Evolutionary conservation across 306 rosid genomes (phyloP).

Genomic region (Sicyos baderoa): DNA sequence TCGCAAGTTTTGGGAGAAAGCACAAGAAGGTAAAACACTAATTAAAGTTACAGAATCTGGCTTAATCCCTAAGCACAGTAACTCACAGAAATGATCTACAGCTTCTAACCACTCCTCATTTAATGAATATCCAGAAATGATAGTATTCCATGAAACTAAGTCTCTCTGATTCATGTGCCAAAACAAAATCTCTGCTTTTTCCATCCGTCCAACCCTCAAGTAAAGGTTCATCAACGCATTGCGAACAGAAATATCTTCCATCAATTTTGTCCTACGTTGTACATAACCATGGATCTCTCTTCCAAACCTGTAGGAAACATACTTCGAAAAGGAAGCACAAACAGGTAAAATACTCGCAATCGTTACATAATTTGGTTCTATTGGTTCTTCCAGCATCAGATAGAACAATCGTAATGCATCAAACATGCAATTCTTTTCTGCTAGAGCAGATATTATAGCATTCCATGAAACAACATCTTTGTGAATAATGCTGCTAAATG

Average conservation of each 20-base stretch:
- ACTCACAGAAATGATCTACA: slow-evolving; percentile 40
- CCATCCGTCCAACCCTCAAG: slow-evolving; percentile 45
- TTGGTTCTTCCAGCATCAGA: slow-evolving; percentile 51
- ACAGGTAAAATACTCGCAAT: slow-evolving; percentile 61
- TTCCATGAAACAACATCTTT: slow-evolving; percentile 89
- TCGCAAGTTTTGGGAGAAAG: slow-evolving; percentile 32
- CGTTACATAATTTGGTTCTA: slow-evolving; percentile 57
- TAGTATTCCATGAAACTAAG: slow-evolving; percentile 85
- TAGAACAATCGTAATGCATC: slow-evolving; percentile 48
- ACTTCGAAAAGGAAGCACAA: slow-evolving; percentile 43
- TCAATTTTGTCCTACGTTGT: slow-evolving; percentile 42
- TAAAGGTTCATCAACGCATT: slow-evolving; percentile 82
- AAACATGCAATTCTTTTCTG: slow-evolving; percentile 43
- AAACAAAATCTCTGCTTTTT: slow-evolving; percentile 56
- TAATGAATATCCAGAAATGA: slow-evolving; percentile 61
- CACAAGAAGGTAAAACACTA: slow-evolving; percentile 71
- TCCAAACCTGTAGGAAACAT: slow-evolving; percentile 40
- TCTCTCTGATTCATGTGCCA: slow-evolving; percentile 55
- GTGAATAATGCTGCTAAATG: slow-evolving; percentile 41
- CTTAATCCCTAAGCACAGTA: slow-evolving; percentile 32
- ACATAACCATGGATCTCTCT: slow-evolving; percentile 66
- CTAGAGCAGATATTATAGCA: slow-evolving; percentile 71
- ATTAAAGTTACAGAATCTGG: slow-evolving; percentile 68
- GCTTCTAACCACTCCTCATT: slow-evolving; percentile 71
- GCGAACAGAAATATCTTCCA: slow-evolving; percentile 45